Evolutionary conservation across 2,329 filamentous ascomycete genomes (phyloP), one percentile per base, ranked within the genome.

Genomic region (Aureobasidium sp.): DNA sequence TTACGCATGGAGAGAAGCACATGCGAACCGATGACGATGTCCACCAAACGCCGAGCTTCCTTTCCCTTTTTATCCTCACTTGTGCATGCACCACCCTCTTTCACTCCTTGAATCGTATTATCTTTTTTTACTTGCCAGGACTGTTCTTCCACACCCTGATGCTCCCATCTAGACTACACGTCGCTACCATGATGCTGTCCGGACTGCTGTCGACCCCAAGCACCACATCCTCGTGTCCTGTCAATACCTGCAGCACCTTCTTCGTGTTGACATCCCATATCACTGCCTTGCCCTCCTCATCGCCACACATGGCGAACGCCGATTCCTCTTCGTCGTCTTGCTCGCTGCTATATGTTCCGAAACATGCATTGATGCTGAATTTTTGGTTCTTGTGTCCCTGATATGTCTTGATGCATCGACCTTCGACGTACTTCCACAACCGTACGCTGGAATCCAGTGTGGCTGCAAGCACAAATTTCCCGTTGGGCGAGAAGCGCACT

Each of bases 351-450:
- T 87, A 86, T 1, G 83, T 80, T 13, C 90, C 92, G 69, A 97
- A 96, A 42, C 87, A 87, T 4, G 91, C 90, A 2, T 84, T 84
- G n/a, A 97, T 80, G 65, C 90, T 93, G 74, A 88, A 97, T 63
- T 86, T 86, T 59, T 84, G 80, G 72, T 99, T 99, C 59, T 78
- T 76, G 69, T 97, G 94, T 0, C 94, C 94, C 71, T 96, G 91
- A 74, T 97, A 99, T 15, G 94, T 99, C 79, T 99, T 99, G 69
- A 96, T 87, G 67, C 94, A 94, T 29, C 86, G 85, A 8, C 93
- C 93, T 38, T 90, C 85, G 9, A 95, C 88, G 71, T 97, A 99
- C 73, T 96, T 89, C 94, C 94, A 99, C 23, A 99, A 78, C 2
- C 94, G 85, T 49, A 99, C 83, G 70, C 89, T 93, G 63, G 86